phyloP scores from a whole-genome alignment of 148 eudicot species.

The Mesembryanthemum crystallinum region DNA sequence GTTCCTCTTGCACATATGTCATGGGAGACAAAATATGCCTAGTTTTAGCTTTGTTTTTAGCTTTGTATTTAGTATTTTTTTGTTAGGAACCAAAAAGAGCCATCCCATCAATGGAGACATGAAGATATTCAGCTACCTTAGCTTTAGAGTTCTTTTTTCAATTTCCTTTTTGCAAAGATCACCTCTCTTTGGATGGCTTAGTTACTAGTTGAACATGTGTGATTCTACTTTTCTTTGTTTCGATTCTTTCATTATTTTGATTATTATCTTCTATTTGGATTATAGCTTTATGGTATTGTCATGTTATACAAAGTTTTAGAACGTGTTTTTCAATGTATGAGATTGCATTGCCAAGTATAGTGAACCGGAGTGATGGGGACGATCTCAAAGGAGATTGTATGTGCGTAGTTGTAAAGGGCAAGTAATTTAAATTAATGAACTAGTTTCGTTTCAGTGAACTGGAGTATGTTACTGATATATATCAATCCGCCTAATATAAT shows the following conservation, averaged over 20 bases:
- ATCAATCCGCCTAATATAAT: too few species aligned
- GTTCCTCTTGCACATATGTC: slow-evolving; percentile 21
- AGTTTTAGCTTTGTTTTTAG: slow-evolving; percentile 13
- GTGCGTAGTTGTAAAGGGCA: too few species aligned
- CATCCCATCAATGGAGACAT: slow-evolving; percentile 16
- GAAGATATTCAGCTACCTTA: slow-evolving; percentile 20
- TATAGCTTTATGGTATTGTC: neutral
- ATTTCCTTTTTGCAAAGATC: neutral
- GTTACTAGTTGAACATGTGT: neutral
- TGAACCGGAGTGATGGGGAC: too few species aligned
- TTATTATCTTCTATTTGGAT: neutral
- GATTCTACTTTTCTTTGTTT: neutral
- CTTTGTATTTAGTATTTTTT: too few species aligned
- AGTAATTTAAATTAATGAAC: too few species aligned
- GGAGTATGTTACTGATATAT: too few species aligned
- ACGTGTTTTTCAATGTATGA: neutral
- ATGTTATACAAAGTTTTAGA: neutral
- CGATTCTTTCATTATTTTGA: neutral
- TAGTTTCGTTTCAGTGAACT: too few species aligned
- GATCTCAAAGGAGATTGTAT: too few species aligned
- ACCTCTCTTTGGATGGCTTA: neutral
- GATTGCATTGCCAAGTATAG: too few species aligned
- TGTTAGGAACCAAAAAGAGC: slow-evolving; percentile 21
- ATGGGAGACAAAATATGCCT: slow-evolving; percentile 29
- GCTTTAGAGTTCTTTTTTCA: slow-evolving; percentile 7